phyloP scores from a whole-genome alignment of 371 early-diverging fungal species.

The Syncephalastrum racemosum region DNA sequence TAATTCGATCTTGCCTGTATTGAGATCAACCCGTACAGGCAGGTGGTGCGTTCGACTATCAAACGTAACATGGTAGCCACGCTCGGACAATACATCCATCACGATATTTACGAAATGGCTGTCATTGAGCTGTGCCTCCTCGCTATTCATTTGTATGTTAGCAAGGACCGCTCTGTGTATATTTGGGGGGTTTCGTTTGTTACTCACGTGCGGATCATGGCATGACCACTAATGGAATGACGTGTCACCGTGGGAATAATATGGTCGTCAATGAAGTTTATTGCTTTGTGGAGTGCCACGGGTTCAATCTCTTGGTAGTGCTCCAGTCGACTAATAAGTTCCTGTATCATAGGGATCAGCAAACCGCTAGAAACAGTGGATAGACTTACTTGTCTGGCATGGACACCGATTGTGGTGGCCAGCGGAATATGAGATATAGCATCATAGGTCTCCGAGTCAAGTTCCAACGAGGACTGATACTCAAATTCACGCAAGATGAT shows the following conservation, averaged over 20 bases:
- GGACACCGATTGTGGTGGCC: constrained; percentile 63
- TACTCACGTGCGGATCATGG: constrained; percentile 61
- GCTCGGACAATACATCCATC: constrained; percentile 68
- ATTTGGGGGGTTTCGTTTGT: background rate
- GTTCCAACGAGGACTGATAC: constrained; percentile 65
- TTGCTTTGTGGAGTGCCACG: constrained; percentile 46
- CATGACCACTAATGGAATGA: constrained; percentile 66
- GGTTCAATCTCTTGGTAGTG: constrained; percentile 64
- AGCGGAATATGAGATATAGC: constrained; percentile 67
- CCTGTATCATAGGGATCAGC: constrained; percentile 27
- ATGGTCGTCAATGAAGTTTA: constrained; percentile 54
- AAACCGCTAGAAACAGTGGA: background rate
- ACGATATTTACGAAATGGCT: constrained; percentile 59
- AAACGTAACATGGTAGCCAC: constrained; percentile 65
- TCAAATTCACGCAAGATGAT: constrained; percentile 68
- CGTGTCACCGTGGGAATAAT: constrained; percentile 58
- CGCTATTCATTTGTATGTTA: constrained; percentile 23
- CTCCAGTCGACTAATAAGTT: constrained; percentile 59
- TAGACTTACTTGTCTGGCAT: constrained; percentile 51
- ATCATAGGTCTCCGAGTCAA: constrained; percentile 63
- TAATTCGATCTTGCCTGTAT: constrained; percentile 62
- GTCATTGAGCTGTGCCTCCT: constrained; percentile 48
- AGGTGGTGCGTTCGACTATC: constrained; percentile 57
- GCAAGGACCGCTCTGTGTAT: background rate
- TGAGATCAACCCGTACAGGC: constrained; percentile 56